A percentile compares a stretch with the other conserved stretches of the same genome.
Conservation (phyloP, 2,329 filamentous ascomycete species). For the Colletotrichum lindemuthianum region DNA sequence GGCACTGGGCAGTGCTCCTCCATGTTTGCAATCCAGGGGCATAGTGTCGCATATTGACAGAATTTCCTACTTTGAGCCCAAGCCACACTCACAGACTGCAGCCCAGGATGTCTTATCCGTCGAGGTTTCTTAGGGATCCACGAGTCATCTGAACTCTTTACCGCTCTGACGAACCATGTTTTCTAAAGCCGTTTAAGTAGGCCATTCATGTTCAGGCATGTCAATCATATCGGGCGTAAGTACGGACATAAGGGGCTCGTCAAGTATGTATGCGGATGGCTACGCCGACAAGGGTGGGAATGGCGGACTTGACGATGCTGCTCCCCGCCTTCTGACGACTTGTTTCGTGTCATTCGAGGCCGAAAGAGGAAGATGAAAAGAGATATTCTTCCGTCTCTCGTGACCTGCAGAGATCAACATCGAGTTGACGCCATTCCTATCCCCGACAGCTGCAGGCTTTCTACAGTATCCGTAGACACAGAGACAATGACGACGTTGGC, state of each 20-base stretch:
- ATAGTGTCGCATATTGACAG: conserved; percentile 25
- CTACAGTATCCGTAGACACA: neutral
- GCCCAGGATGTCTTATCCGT: neutral
- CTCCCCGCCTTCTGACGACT: conserved; percentile 11
- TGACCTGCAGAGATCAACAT: neutral
- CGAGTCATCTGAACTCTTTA: conserved; percentile 2
- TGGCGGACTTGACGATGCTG: conserved; percentile 12
- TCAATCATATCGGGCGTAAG: too few species aligned
- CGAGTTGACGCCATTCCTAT: neutral
- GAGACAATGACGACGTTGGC: neutral
- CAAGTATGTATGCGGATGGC: neutral
- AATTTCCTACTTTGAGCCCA: conserved; percentile 1
- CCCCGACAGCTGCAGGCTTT: neutral
- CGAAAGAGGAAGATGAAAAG: neutral
- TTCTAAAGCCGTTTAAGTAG: too few species aligned
- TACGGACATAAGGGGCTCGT: neutral
- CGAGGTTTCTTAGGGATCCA: neutral
- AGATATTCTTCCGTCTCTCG: neutral
- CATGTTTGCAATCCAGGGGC: conserved; percentile 13
- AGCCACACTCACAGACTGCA: neutral
- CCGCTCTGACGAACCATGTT: too few species aligned
- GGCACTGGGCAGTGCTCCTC: conserved; percentile 9
- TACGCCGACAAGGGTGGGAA: conserved; percentile 3
- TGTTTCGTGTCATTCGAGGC: neutral
- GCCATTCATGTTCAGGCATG: too few species aligned